A percentile compares a stretch with the other conserved stretches of the same genome.
phyloP scores from a whole-genome alignment of 495 filamentous ascomycete genomes.

The Penicillium argentinense region DNA sequence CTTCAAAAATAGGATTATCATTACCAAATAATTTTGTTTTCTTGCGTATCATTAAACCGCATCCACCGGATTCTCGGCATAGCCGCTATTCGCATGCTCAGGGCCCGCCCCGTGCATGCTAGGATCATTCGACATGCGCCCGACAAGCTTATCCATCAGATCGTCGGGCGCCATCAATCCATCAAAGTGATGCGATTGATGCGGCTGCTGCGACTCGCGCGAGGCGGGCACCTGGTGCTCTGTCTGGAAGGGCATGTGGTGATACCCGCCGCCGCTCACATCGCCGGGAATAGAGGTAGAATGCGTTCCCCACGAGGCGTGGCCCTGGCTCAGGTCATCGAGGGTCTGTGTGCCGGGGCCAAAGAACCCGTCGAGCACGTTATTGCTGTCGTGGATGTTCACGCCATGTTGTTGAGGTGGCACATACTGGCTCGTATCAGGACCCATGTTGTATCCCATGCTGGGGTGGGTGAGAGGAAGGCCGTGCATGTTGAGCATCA shows the following conservation, averaged over 20 bases:
- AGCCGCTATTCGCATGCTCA: conserved; percentile 32
- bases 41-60: conserved; percentile 24
- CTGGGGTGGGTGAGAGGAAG: conserved; percentile 36
- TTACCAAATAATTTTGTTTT: conserved; percentile 19
- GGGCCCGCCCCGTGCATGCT: conserved; percentile 42
- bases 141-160: conserved; percentile 43
- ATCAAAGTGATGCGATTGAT: conserved; percentile 37
- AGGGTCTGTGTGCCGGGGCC: conserved; percentile 33
- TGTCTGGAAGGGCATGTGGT: conserved; percentile 35
- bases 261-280: conserved; percentile 32
- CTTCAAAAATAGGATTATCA: conserved; percentile 30
- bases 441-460: conserved; percentile 34
- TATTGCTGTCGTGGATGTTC: conserved; percentile 38
- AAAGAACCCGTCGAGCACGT: conserved; percentile 36
- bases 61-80: conserved; percentile 38
- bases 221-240: conserved; percentile 36
- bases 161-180: conserved; percentile 39
- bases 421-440: conserved; percentile 37
- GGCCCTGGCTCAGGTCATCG: conserved; percentile 37
- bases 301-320: conserved; percentile 38
- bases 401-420: conserved; percentile 32
- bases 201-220: conserved; percentile 37
- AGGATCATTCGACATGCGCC: conserved; percentile 36
- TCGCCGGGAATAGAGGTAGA: conserved; percentile 35
- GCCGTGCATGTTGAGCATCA: conserved; percentile 45